Base-by-base conservation (phyloP, 2,329 filamentous ascomycete genomes). In the Nannizziopsis arthrosporioides region DNA sequence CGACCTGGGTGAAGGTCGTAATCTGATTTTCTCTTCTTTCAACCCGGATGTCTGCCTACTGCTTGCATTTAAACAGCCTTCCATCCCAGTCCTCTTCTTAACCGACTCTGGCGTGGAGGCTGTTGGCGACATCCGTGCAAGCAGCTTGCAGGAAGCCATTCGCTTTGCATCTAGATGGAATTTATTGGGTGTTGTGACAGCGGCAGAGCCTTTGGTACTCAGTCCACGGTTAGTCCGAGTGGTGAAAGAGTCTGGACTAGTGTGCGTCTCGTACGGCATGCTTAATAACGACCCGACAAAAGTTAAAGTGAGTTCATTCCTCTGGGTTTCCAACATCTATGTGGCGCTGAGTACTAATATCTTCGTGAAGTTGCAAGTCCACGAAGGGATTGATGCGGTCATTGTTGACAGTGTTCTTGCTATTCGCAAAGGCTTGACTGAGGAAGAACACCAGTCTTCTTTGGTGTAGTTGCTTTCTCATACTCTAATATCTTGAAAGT, bases 21-120 rank as follows among this genome's bases (percentile, higher is more conserved):
- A 94, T 68, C 84, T 98, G 64, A 87, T 98, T 56, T 96, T 98
- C 69, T 94, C 86, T 54, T 92, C 85, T 43, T 98, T 98, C 71
- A 94, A 96, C 67, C 92, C 92, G 0, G 92, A 98, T 59, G 88
- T 98, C 40, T 98, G 92, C 63, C 76, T 98, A 11, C 80, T 94
- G 55, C 73, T 96, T 36, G 92, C 84, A 48, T 94, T 94, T 75
- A 98, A 98, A 71, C 92, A 98, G 69, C 90, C 90, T 1, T 93
- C 85, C 39, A 95, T 95, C 48, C 93, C 92, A 0, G 88, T 98
- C 51, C 72, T 98, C 53, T 98, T 98, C 70, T 74, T 98, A 36
- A 93, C 84, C 0, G 92, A 98, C 59, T 86, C 88, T 0, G 92
- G 90, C 0, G 81, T 80, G n/a, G 76, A 70, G 14, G 73, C 79